Evolutionary conservation across 805 yeast genomes (phyloP).

Genomic region (Tetrapisispora phaffii): DNA sequence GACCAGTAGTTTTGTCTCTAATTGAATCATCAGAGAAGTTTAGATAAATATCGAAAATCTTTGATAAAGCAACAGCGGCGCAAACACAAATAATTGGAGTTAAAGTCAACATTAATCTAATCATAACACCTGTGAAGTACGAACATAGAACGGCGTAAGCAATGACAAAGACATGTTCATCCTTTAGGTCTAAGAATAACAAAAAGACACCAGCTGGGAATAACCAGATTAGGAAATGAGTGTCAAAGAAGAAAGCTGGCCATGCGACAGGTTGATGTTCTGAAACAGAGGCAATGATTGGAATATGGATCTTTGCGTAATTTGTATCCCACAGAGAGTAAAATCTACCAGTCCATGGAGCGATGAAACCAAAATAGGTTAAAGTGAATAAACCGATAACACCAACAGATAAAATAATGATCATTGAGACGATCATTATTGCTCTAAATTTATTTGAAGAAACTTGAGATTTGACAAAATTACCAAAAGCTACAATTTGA

Average conservation of each 20-base stretch:
- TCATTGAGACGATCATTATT: slow-evolving; percentile 51
- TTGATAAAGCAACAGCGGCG: slow-evolving; percentile 81
- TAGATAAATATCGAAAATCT: slow-evolving; percentile 71
- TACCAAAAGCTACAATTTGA: slow-evolving; percentile 82
- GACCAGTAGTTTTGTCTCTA: slow-evolving; percentile 12
- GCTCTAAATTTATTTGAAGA: slow-evolving; percentile 64
- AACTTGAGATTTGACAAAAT: slow-evolving; percentile 65
- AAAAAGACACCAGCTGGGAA: slow-evolving; percentile 96
- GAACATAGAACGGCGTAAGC: slow-evolving; percentile 90
- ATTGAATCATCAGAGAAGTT: slow-evolving; percentile 37
- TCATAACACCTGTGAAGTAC: slow-evolving; percentile 98
- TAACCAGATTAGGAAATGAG: slow-evolving; percentile 87
- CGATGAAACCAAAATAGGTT: slow-evolving; percentile 86
- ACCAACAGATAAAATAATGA: slow-evolving; percentile 50
- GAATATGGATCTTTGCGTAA: slow-evolving; percentile 96
- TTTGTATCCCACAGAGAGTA: slow-evolving; percentile 97
- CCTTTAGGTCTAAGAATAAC: slow-evolving; percentile 76
- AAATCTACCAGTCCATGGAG: slow-evolving; percentile 99
- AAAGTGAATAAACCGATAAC: slow-evolving; percentile 62
- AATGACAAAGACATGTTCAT: slow-evolving; percentile 88
- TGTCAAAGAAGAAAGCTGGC: slow-evolving; percentile 96
- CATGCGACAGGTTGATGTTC: slow-evolving; percentile 99
- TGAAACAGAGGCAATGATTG: slow-evolving; percentile 95
- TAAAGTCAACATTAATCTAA: slow-evolving; percentile 90
- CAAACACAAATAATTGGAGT: slow-evolving; percentile 94